phyloP scores from a whole-genome alignment of 805 yeast species.

The Suhomyces sp. region DNA sequence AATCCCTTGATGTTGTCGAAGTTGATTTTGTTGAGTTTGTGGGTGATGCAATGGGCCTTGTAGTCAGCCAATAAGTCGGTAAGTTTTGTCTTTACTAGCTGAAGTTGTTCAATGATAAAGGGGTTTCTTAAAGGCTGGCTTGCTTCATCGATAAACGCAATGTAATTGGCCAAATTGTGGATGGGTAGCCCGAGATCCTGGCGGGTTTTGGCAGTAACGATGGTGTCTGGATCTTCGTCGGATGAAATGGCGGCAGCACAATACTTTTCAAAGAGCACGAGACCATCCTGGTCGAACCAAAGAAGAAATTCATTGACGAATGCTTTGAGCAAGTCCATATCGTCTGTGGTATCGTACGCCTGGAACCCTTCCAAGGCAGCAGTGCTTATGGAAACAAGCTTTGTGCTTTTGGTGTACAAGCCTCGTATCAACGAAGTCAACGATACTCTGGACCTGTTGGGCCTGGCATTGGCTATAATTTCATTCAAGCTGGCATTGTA shows the following conservation, averaged over 20 bases:
- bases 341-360: slow-evolving; percentile 15
- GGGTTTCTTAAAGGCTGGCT: slow-evolving; percentile 32
- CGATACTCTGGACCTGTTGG: slow-evolving; percentile 23
- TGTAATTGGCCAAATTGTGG: slow-evolving; percentile 27
- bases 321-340: slow-evolving; percentile 29
- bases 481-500: slow-evolving; percentile 36
- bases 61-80: slow-evolving; percentile 15
- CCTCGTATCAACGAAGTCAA: slow-evolving; percentile 37
- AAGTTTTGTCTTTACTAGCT: slow-evolving; percentile 12
- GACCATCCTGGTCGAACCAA: slow-evolving; percentile 36
- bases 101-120: slow-evolving; percentile 33
- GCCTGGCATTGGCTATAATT: slow-evolving; percentile 32
- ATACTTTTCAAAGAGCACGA: slow-evolving; percentile 35
- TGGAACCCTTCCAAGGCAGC: slow-evolving; percentile 13
- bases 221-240: slow-evolving; percentile 16
- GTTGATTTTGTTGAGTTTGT: slow-evolving; percentile 28
- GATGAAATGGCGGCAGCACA: slow-evolving; percentile 9
- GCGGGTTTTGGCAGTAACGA: slow-evolving; percentile 3
- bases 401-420: slow-evolving; percentile 36
- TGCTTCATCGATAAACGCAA: slow-evolving; percentile 25
- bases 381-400: slow-evolving; percentile 21
- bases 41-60: slow-evolving; percentile 11
- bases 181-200: slow-evolving; percentile 22
- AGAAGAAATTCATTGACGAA: slow-evolving; percentile 38
- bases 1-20: slow-evolving; percentile 35